These are phyloP conservation scores for Porphyrellus cyaneotinctus DNA, from an alignment of 768 basidiomycete genomes.

Conservation along the genomic window DNA sequence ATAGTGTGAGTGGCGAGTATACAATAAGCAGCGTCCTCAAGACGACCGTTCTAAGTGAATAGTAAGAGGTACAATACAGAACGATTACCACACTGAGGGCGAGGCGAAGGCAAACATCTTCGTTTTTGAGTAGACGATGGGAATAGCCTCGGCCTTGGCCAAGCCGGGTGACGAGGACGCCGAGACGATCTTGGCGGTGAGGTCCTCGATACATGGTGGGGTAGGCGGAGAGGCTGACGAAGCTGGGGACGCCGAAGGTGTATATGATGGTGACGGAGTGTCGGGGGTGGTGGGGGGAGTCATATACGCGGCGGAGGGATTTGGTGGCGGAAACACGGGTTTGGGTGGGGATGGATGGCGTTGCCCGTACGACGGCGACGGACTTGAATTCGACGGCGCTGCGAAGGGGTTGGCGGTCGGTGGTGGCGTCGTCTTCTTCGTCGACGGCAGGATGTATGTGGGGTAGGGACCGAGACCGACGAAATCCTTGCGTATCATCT, in stretches of 20 bases:
- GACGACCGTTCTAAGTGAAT: conserved; percentile 27
- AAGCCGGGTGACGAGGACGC: conserved; percentile 37
- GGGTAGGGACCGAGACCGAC: conserved; percentile 54
- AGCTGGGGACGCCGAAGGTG: conserved; percentile 51
- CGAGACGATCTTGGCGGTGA: conserved; percentile 44
- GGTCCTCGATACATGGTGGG: conserved; percentile 49
- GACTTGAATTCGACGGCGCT: conserved; percentile 28
- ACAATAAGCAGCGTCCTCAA: conserved; percentile 29
- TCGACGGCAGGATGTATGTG: conserved; percentile 56
- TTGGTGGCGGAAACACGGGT: conserved; percentile 15
- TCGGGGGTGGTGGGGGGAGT: conserved; percentile 42
- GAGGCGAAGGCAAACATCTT: conserved; percentile 66
- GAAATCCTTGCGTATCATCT: conserved; percentile 59
- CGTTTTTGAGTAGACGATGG: conserved; percentile 39
- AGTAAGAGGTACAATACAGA: conserved; percentile 18
- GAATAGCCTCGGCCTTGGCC: conserved; percentile 20
- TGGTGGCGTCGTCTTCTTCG: conserved; percentile 54
- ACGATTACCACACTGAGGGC: conserved; percentile 54
- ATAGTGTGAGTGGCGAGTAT: conserved; percentile 15
- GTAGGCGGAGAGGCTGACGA: conserved; percentile 62
- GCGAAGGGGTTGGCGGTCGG: conserved; percentile 32
- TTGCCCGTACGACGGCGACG: conserved; percentile 28
- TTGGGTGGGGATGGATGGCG: conserved; percentile 33
- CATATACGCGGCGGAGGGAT: conserved; percentile 17
- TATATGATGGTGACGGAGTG: conserved; percentile 52